Evolutionary conservation across 2,329 filamentous ascomycete species (phyloP).

Genomic region (Colletotrichum godetiae): DNA sequence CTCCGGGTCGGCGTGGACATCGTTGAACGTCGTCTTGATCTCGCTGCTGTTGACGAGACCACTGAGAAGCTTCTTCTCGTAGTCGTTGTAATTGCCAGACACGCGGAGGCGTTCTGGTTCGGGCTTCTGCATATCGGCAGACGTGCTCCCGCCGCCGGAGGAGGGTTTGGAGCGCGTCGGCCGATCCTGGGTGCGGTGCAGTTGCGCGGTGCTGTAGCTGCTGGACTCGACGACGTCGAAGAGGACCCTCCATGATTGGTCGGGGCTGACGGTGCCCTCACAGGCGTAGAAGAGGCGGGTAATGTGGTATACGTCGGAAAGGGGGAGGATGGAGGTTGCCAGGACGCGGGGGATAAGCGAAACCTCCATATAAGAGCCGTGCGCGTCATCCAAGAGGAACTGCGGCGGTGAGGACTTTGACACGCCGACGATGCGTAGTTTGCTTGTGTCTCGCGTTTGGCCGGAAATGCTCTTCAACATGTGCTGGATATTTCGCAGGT

Average conservation of each 20-base stretch:
- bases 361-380: slow-evolving; percentile 30
- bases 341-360: slow-evolving; percentile 37
- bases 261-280: slow-evolving; percentile 20
- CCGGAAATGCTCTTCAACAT: slow-evolving; percentile 56
- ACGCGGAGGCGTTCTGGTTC: slow-evolving; percentile 34
- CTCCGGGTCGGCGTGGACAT: slow-evolving; percentile 84
- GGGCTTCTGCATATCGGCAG: slow-evolving; percentile 19
- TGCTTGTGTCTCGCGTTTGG: slow-evolving; percentile 34
- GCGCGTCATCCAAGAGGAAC: slow-evolving; percentile 23
- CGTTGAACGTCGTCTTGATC: slow-evolving; percentile 87
- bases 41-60: slow-evolving; percentile 85
- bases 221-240: slow-evolving; percentile 37
- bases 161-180: slow-evolving; percentile 36
- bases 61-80: slow-evolving; percentile 85
- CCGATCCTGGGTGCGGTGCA: slow-evolving; percentile 15
- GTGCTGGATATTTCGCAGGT: slow-evolving; percentile 57
- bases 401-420: slow-evolving; percentile 31
- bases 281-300: slow-evolving; percentile 41
- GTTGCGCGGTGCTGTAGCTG: slow-evolving; percentile 28
- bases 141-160: slow-evolving; percentile 16
- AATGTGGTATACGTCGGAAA: slow-evolving; percentile 53
- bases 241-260: slow-evolving; percentile 30
- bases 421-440: slow-evolving; percentile 27
- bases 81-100: slow-evolving; percentile 68
- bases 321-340: slow-evolving; percentile 46